Base-by-base conservation (phyloP, 805 yeast genomes). In the Yarrowia osloensis region DNA sequence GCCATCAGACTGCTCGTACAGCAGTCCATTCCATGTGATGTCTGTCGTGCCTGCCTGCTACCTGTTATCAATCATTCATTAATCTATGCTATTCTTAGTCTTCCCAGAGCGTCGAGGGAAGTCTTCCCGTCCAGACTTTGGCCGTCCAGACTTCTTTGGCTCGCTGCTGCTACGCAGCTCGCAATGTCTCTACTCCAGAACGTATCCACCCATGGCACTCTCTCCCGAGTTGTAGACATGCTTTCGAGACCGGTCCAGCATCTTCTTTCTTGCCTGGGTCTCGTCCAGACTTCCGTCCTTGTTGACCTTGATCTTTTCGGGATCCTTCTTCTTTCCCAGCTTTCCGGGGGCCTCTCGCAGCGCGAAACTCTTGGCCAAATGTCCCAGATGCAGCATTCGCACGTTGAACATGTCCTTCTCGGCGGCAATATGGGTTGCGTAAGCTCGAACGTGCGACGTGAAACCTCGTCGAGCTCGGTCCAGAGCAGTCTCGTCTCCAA, bases 341-440 rank as follows among this genome's bases (percentile, higher is more conserved):
- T 85, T 85, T 80, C 89, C 91, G 31, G 99, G 99, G 8, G 96
- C 88, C 73, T 95, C 99, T 77, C 99, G 86, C 65, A 95, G 80
- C 2, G 94, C 99, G 77, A 96, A 96, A 70, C 95, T 84, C 76
- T 95, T 95, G 22, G 98, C 98, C 73, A 96, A 80, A 80, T 95
- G 99, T 31, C 99, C 99, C 71, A 96, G 80, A 81, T 95, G 99
- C 68, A 96, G 79, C 37, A 82, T 78, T 72, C 89, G 89, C 35
- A 95, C 88, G 74, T 91, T 92, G 81, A 95, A 95, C 70, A 83
- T 86, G 59, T 82, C 84, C 74, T 93, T 85, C 76, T 95, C 99
- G 1, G 86, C 73, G 0, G 93, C 81, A 67, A 92, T 84, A 80
- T 95, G 99, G 0, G 99, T 95, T 6, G 99, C 91, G 75, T 95